Evolutionary conservation across 805 yeast species (phyloP).

Genomic region (Hanseniaspora nectarophila): DNA sequence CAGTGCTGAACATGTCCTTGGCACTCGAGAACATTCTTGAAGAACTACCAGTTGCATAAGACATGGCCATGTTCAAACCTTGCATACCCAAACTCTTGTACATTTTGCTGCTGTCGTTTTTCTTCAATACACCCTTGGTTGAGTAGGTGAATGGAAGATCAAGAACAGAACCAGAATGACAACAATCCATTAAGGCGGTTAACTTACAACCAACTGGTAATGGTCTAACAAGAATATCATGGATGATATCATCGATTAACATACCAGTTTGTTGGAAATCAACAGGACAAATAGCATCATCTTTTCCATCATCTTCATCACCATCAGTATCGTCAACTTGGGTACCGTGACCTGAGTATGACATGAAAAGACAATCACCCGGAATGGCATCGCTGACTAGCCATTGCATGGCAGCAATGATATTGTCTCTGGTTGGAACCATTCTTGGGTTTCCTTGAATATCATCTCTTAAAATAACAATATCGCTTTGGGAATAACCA

Average conservation of each 20-base stretch:
- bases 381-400: constrained; percentile 59
- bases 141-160: constrained; percentile 74
- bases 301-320: constrained; percentile 64
- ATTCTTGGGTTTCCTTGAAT: constrained; percentile 33
- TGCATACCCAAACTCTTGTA: constrained; percentile 65
- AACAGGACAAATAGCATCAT: constrained; percentile 61
- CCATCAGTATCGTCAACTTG: constrained; percentile 56
- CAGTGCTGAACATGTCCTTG: constrained; percentile 34
- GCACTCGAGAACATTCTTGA: constrained; percentile 34
- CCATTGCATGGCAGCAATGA: constrained; percentile 73
- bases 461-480: constrained; percentile 52
- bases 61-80: constrained; percentile 45
- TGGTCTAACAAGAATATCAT: constrained; percentile 56
- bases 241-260: constrained; percentile 63
- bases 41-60: constrained; percentile 50
- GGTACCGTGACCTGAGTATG: constrained; percentile 83
- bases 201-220: constrained; percentile 62
- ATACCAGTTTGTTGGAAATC: constrained; percentile 59
- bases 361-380: constrained; percentile 69
- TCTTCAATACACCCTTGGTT: constrained; percentile 72
- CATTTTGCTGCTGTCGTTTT: constrained; percentile 43
- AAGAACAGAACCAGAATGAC: constrained; percentile 75
- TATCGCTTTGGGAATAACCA: constrained; percentile 44
- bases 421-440: constrained; percentile 59
- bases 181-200: constrained; percentile 72